Evolutionary conservation across 306 rosid species (phyloP), one percentile per base, ranked within the genome.

Genomic region (Carpinus viminea): DNA sequence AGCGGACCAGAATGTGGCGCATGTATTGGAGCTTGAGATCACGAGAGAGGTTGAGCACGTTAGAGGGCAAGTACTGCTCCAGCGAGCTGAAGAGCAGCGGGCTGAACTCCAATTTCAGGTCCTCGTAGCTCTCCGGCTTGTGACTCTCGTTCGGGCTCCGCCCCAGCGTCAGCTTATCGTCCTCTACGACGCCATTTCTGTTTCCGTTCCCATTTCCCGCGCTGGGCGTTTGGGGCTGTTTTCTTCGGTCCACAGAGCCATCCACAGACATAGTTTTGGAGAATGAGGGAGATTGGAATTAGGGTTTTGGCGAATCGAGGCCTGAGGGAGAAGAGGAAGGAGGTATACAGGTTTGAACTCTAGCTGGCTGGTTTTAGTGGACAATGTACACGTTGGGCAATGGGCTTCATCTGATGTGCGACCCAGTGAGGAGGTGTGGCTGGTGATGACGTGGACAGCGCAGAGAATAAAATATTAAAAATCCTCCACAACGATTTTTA

Each of bases 71-170:
- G 85, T 95, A 87, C 76, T 74, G 89, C 81, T 95, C 98, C 17
- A 95, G 97, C 21, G 91, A 87, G 83, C 88, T 88, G 86, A 90
- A 90, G n/a, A 95, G 89, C 5, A 89, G 85, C 12, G 93, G 98
- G 55, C 88, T 86, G 80, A 91, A 92, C 57, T 91, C 98, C 88
- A 86, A 78, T 73, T 81, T 85, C 46, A 95, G 75, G 75, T 87
- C 98, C 12, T 90, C 96, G 51, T 95, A 95, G 80, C 77, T 88
- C 6, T 95, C 98, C 12, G 98, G 75, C 80, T 68, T 84, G 90
- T 95, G 98, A 73, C 89, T 95, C 26, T 41, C 79, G 78, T 78
- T 84, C 13, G 97, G 97, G 68, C 21, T 88, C 74, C 78, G 57
- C 11, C 91, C 83, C 83, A 91, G 90, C 81, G 86, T 85, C 61